Evolutionary conservation across 176 grass and related monocot species (phyloP).

Genomic region (Pontederia paniculata): DNA sequence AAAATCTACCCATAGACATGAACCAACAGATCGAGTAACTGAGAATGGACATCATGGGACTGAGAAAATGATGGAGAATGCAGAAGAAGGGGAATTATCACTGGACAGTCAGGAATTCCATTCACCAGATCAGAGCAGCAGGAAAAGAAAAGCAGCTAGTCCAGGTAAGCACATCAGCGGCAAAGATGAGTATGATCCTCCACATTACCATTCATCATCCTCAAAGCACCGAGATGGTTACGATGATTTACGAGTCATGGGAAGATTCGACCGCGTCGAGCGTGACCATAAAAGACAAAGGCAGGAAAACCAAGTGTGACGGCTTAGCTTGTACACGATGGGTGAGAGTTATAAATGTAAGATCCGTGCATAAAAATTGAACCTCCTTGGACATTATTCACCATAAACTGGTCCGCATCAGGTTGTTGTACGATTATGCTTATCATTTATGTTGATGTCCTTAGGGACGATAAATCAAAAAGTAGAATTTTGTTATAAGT

Average conservation of each 20-base stretch:
- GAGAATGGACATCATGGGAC: background rate
- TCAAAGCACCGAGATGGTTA: background rate
- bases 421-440: too few species aligned
- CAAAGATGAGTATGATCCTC: background rate
- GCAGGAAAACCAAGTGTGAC: constrained; percentile 3
- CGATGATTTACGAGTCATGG: background rate
- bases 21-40: background rate
- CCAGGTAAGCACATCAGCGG: constrained; percentile 1
- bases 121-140: background rate
- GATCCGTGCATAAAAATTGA: too few species aligned
- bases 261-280: constrained; percentile 9
- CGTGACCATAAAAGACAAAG: constrained; percentile 4
- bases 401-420: too few species aligned
- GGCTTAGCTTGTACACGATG: too few species aligned
- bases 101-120: constrained; percentile 7
- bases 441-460: too few species aligned
- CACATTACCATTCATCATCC: background rate
- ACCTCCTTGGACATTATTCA: too few species aligned
- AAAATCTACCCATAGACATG: constrained; percentile 1
- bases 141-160: constrained; percentile 3
- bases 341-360: too few species aligned
- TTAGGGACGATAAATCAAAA: too few species aligned
- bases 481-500: too few species aligned
- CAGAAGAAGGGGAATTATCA: constrained; percentile 12
- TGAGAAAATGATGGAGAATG: background rate